Base-by-base conservation (phyloP, 2,329 filamentous ascomycete species). In the Septoria linicola region DNA sequence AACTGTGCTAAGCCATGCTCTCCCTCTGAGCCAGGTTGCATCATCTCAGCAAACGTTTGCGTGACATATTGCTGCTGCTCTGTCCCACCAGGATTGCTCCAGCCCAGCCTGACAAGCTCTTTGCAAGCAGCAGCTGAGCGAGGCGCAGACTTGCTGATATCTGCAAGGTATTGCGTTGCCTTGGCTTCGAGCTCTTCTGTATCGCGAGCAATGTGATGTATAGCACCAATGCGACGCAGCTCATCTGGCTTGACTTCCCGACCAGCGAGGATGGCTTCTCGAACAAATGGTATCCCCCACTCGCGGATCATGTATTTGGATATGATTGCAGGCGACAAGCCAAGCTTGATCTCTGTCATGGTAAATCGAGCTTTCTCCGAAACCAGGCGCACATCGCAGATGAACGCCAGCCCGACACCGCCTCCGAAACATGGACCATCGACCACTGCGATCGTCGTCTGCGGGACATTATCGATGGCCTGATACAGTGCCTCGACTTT, bases 231-330 rank as follows among this genome's bases (percentile, higher is more conserved):
- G 2, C 49, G 34, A 1, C 49, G 30, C 16, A 60, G 48, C 31
- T 60, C 58, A 8, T 53, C 50, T 1, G 55, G 41, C 13, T 25
- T 43, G 8, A 59, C 51, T 41, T 50, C 48, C 31, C 56, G 41
- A 1, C 50, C 58, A 27, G 50, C 42, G 1, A 60, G 44, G 41
- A 59, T 57, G 13, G 55, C 55, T 47, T 59, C 58, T 6, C 59
- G 46, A 3, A 41, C 31, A 34, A 60, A 54, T 17, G 59, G 34
- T 1, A 55, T 46, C 0, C 58, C 58, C 55, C 50, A 56, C 43
- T 60, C 56, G 6, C 56, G 47, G 20, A 55, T 45, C 53, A 60
- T 53, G 27, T 56, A 57, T 32, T 45, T 57, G 25, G 59, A 61
- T 7, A 61, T 59, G n/a, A 51, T 58, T 3, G 59, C 59, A 5